phyloP scores from a whole-genome alignment of 306 rosid genomes.

The Prunus mongolica region DNA sequence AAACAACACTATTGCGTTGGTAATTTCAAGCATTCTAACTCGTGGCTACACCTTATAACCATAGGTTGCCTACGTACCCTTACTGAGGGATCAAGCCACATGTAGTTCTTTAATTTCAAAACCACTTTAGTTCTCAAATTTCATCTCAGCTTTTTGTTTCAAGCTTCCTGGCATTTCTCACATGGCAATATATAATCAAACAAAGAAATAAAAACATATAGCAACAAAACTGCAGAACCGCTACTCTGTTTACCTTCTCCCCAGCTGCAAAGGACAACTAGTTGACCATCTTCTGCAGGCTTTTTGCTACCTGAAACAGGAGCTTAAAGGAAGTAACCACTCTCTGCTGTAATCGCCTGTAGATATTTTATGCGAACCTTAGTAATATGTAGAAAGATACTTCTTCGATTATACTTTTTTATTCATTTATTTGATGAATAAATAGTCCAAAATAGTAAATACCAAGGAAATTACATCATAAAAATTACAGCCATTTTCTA shows the following conservation, averaged over 20 bases:
- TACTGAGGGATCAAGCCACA: too few species aligned
- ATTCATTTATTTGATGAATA: background rate
- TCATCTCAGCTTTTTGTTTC: too few species aligned
- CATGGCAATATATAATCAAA: too few species aligned
- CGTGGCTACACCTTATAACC: too few species aligned
- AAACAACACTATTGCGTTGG: too few species aligned
- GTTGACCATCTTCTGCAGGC: constrained; percentile 98
- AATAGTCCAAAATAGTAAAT: background rate
- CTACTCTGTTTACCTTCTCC: constrained; percentile 41
- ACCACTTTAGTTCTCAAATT: too few species aligned
- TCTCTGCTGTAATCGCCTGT: constrained; percentile 59
- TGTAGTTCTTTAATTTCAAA: too few species aligned
- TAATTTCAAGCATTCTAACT: too few species aligned
- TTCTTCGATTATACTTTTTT: constrained; percentile 3
- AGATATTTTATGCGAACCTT: constrained; percentile 23
- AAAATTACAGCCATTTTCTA: too few species aligned
- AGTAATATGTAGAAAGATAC: constrained; percentile 15
- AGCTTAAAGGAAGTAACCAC: constrained; percentile 72
- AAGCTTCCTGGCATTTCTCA: too few species aligned
- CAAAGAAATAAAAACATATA: background rate
- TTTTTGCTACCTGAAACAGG: constrained; percentile 99
- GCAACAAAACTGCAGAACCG: background rate
- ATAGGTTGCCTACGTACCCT: too few species aligned
- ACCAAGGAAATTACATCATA: background rate
- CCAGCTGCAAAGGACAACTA: constrained; percentile 84